Evolutionary conservation across 1,284 basidiomycete genomes (phyloP), one percentile per base, ranked within the genome.

Genomic region (Ustilago shanxiensis): DNA sequence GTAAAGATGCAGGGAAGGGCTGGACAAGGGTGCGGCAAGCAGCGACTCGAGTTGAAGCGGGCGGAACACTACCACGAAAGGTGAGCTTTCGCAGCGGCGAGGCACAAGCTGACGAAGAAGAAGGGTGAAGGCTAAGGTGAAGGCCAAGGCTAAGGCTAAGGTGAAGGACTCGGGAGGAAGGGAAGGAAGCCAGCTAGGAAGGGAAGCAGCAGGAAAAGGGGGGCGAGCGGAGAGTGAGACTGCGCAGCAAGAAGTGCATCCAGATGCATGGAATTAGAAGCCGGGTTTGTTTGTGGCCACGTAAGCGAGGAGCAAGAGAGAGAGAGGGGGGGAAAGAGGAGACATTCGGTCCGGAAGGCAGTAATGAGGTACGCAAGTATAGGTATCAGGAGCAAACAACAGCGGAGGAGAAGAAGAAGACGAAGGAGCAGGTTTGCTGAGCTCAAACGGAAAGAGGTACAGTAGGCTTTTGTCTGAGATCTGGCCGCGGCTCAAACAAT

Each of bases 221-320:
- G 60, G 39, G 41, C 20, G 52, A 11, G 31, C 41, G 26, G 51
- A 33, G 60, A 52, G 5, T 16, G n/a, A 41, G 26, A 29, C 10
- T 20, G 59, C 49, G 44, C 44, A 59, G 69, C 59, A 37, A 22
- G 39, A 11, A 49, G 28, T 52, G 64, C 60, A 60, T 51, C 31
- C 18, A 24, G 53, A 60, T 53, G 70, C 70, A 72, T 72, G 53
- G 70, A 64, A 66, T 55, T 53, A 56, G 57, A 67, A 62, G 56
- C 64, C 64, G 60, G 58, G 59, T 66, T 71, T 71, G 68, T 71
- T 71, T 71, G 68, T 58, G 33, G 68, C 41, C 41, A 55, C 51
- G 9, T 54, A 60, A 66, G 58, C 61, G 58, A 65, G n/a, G n/a
- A n/a, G n/a, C n/a, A n/a, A n/a, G n/a, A n/a, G n/a, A n/a, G n/a